Conservation (phyloP, 352 stramenopile species). For the Bremia lactucae region DNA sequence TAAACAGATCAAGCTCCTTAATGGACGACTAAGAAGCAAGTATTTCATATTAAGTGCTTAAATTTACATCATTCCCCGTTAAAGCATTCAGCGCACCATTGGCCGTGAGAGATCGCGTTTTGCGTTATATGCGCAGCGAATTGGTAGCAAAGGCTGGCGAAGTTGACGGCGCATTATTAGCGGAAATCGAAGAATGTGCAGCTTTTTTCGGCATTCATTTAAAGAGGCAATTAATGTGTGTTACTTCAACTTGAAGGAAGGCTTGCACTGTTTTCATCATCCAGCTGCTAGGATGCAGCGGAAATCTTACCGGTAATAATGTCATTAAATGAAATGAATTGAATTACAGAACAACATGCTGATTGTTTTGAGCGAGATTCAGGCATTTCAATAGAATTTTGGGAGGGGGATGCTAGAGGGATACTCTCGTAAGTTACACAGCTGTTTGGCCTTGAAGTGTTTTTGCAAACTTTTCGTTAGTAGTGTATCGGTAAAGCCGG, state of each 20-base stretch:
- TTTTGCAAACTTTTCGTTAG: too few relatives aligned
- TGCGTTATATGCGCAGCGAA: slow-evolving; percentile 5
- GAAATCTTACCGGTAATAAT: too few relatives aligned
- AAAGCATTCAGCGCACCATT: slow-evolving; percentile 14
- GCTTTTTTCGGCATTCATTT: too few relatives aligned
- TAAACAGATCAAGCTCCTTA: slow-evolving; percentile 65
- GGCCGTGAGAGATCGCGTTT: slow-evolving; percentile 6
- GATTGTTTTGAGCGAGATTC: slow-evolving; percentile 4
- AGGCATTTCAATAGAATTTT: too few relatives aligned
- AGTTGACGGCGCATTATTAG: slow-evolving; percentile 19
- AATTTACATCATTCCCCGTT: not conserved
- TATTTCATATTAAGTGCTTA: too few relatives aligned
- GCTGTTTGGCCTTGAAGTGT: too few relatives aligned
- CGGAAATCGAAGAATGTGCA: slow-evolving; percentile 8
- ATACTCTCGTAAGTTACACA: too few relatives aligned
- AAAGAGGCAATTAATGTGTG: slow-evolving; percentile 3
- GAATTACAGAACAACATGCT: too few relatives aligned
- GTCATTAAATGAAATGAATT: too few relatives aligned
- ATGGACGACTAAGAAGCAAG: slow-evolving; percentile 13
- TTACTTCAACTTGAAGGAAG: slow-evolving; percentile 27
- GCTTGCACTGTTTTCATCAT: too few relatives aligned
- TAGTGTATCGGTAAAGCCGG: too few relatives aligned
- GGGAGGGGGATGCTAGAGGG: too few relatives aligned
- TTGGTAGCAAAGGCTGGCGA: slow-evolving; percentile 13
- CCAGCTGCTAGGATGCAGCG: slow-evolving; percentile 14